Conservation (phyloP, 225 moss, liverwort and hornwort genomes). For the Marchantia paleacea region DNA sequence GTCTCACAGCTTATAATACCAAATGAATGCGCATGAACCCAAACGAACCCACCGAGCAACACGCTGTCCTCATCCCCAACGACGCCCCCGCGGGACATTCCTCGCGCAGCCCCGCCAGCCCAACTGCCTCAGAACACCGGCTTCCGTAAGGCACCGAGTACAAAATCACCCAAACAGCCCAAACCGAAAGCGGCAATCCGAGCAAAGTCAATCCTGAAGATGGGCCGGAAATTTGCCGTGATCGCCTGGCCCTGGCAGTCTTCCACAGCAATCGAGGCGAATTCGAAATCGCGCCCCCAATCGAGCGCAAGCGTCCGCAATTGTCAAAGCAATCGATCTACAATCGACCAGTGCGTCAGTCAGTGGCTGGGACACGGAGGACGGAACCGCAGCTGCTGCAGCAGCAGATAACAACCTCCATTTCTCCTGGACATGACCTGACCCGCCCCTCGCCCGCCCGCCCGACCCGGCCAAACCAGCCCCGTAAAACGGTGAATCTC, state of each 20-base stretch:
- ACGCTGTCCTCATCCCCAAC: too few relatives aligned
- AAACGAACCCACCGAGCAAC: neutral
- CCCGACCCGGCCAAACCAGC: neutral
- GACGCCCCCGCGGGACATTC: neutral
- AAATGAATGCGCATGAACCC: neutral
- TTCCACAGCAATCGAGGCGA: neutral
- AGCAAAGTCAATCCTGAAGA: neutral
- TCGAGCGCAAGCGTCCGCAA: neutral
- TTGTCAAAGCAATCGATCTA: neutral
- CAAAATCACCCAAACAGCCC: neutral
- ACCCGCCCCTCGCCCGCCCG: neutral
- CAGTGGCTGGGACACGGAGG: neutral
- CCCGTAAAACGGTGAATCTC: neutral
- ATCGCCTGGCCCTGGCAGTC: neutral
- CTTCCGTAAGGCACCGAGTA: neutral
- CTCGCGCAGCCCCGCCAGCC: neutral
- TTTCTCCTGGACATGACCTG: neutral
- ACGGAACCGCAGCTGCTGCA: neutral
- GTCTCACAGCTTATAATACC: neutral
- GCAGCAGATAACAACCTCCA: constrained; percentile 11
- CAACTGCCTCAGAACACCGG: neutral
- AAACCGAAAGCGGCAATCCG: neutral
- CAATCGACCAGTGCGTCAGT: neutral
- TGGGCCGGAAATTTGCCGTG: too few relatives aligned
- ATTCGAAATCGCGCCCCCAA: neutral